phyloP scores from a whole-genome alignment of 306 rosid genomes.

The Vigna trinervia region DNA sequence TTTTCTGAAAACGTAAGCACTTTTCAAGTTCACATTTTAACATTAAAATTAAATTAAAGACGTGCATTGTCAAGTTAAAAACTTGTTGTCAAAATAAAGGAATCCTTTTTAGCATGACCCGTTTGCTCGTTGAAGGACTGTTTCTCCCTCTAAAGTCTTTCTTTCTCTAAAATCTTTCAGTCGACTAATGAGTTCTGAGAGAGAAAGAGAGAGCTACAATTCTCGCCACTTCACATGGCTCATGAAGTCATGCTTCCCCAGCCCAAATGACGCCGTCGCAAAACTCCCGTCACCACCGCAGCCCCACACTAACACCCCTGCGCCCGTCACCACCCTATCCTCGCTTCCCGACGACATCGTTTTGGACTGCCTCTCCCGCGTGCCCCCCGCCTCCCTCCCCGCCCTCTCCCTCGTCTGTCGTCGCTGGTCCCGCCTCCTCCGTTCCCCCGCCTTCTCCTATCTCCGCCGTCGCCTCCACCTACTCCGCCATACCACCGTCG shows the following conservation, averaged over 20 bases:
- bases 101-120: no score
- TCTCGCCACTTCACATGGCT: conserved; percentile 85
- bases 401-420: conserved; percentile 64
- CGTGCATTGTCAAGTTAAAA: no score
- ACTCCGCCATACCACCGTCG: conserved; percentile 53
- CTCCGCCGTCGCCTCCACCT: conserved; percentile 64
- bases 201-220: conserved; percentile 66
- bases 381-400: conserved; percentile 57
- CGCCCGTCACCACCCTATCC: conserved; percentile 49
- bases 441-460: conserved; percentile 57
- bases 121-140: neutral
- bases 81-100: no score
- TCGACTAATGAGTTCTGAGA: conserved; percentile 45
- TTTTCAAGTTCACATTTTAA: no score
- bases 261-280: conserved; percentile 39
- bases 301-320: neutral
- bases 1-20: no score
- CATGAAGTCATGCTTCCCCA: conserved; percentile 75
- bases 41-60: no score
- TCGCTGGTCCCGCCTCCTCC: conserved; percentile 65
- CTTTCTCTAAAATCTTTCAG: neutral
- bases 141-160: neutral
- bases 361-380: conserved; percentile 64
- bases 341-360: conserved; percentile 76
- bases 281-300: neutral